phyloP scores from a whole-genome alignment of 2,329 filamentous ascomycete species.

The Emmonsia crescens region DNA sequence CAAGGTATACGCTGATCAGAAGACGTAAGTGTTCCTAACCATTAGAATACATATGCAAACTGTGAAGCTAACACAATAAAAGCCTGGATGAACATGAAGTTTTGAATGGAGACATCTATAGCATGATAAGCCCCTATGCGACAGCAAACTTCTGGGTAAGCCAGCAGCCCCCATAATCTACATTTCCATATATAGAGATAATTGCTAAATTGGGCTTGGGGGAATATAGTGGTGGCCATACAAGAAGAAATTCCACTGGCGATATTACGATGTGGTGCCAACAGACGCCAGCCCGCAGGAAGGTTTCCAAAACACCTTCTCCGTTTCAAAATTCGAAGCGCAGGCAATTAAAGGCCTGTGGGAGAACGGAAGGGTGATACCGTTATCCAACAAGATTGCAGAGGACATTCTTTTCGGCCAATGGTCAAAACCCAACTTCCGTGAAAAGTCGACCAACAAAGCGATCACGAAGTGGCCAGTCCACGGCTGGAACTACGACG shows the following conservation, averaged over 20 bases:
- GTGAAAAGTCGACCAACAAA: conserved; percentile 39
- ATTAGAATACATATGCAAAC: neutral
- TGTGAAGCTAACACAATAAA: neutral
- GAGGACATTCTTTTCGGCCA: conserved; percentile 41
- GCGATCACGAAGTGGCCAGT: conserved; percentile 40
- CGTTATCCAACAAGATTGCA: conserved; percentile 40
- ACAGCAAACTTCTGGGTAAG: conserved; percentile 44
- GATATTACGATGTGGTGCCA: conserved; percentile 42
- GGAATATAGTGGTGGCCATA: conserved; percentile 41
- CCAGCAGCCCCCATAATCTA: neutral
- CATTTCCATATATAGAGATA: neutral
- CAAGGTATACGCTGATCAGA: conserved; percentile 42
- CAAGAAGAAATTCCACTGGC: conserved; percentile 41
- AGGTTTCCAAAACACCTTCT: conserved; percentile 45
- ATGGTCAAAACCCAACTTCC: conserved; percentile 44
- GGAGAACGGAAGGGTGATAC: conserved; percentile 38
- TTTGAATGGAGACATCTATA: conserved; percentile 41
- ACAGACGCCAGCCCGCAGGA: conserved; percentile 33
- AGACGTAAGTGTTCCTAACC: conserved; percentile 20
- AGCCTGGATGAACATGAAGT: conserved; percentile 38
- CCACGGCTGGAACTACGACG: conserved; percentile 45
- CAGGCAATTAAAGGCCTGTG: conserved; percentile 33
- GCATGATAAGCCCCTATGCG: conserved; percentile 40
- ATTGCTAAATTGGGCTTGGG: neutral
- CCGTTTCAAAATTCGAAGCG: conserved; percentile 37